Evolutionary conservation across 177 flowering plant genomes (phyloP), one percentile per base, ranked within the genome.

Genomic region (Vitis hybrid): DNA sequence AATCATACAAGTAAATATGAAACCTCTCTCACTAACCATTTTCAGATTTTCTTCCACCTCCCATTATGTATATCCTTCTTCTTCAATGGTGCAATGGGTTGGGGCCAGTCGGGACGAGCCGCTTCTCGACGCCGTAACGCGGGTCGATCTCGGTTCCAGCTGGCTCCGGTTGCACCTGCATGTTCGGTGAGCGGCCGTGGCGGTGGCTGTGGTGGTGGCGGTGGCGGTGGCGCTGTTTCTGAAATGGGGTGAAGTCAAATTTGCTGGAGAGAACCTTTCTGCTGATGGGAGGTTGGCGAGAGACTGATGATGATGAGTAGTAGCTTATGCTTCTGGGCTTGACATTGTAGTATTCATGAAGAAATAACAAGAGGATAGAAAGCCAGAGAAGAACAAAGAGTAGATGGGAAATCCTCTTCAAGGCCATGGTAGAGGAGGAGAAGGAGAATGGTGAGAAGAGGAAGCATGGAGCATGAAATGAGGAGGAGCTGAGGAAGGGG

Each of bases 21-120:
- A 65, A 3, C 54, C 9, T 24, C 24, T 48, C 52, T 60, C 66
- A 77, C 71, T 67, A 65, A 67, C 76, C 77, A 46, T 7, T 67
- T 49, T 11, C 14, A 4, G 13, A 21, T 21, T 27, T 65, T 51
- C 52, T 17, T 17, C 35, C 50, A 21, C 27, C 20, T 62, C 15
- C 20, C 69, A 17, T 68, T 0, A 12, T 20, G 18, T 30, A 7
- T 17, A 52, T 50, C 14, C 50, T 50, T 41, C 53, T 11, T 41
- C 17, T 50, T 81, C 83, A 86, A 72, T 90, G 91, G 84, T 90
- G 94, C 80, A 90, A 75, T 27, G 94, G 94, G 72, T 90, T 90
- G 1, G 94, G 94, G 50, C 94, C 94, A 1, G 86, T 78, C 1
- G 94, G 94, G 41, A 90, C 94, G 8, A 78, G 79, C 3, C 92